Base-by-base conservation (phyloP, 2,329 filamentous ascomycete species). In the Neoarthrinium moseri region DNA sequence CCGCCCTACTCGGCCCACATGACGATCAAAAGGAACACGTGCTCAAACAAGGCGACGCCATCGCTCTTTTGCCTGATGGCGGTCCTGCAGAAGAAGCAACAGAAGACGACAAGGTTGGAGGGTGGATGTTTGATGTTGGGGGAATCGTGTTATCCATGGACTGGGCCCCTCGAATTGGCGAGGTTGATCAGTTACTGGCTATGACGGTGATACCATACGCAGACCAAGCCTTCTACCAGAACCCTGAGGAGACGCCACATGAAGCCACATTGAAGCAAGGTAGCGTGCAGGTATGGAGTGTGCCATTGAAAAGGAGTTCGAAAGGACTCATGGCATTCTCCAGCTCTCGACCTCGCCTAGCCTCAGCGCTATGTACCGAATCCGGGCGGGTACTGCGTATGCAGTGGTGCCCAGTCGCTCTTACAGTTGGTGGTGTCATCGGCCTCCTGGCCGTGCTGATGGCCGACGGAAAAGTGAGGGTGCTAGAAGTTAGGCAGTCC, bases 41-140 rank as follows among this genome's bases (percentile, higher is more conserved):
- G 11, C 51, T 62, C 15, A 50, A 51, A 18, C 56, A 58, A 27
- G 56, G 58, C 5, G 47, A 57, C 29, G 51, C 42, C 37, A 53
- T 64, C 30, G 24, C 54, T 11, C 55, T 63, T 30, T 57, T 56
- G 7, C 54, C 56, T 13, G 34, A 49, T 10, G 59, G 59, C 7
- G 32, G 48, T 11, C 59, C 57, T 2, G 51, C 58, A 7, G 48
- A 48, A 27, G 43, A 57, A 6, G 35, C 36, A 22, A 27, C 51
- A 10, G 47, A 51, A 3, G 33, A 22, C n/a, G 44, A 51, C 13
- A 47, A 43, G 17, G n/a, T 6, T 10, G 55, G 56, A 54, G 77
- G 76, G 4, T 81, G 76, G 75, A 63, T 81, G 51, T 55, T 83
- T 12, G 74, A 83, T 47, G 67, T 72, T 0, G 78, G 76, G 10